Evolutionary conservation across 169 alveolate species (phyloP).

Genomic region (Eimeria necatrix): DNA sequence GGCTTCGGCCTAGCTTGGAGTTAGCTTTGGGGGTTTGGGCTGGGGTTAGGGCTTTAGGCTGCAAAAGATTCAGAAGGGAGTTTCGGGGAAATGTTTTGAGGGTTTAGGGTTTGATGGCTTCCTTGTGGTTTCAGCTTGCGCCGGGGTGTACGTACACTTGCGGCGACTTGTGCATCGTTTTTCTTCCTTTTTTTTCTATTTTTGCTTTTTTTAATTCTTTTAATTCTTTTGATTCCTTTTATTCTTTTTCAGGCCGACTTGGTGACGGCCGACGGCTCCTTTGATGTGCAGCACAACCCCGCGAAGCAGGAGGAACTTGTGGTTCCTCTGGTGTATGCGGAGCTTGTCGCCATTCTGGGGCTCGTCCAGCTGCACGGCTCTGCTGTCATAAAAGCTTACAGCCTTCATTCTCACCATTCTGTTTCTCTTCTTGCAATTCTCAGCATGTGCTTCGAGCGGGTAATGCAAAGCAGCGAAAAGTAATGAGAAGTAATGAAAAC

Average conservation of each 20-base stretch:
- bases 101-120: constrained; percentile 4
- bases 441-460: constrained; percentile 78
- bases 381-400: constrained; percentile 79
- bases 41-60: not conserved
- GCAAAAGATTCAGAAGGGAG: not conserved
- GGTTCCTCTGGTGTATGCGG: constrained; percentile 85
- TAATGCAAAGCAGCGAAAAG: not conserved
- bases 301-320: constrained; percentile 85
- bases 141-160: too few relatives aligned
- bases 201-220: not conserved
- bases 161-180: too few relatives aligned
- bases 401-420: constrained; percentile 76
- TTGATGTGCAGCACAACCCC: constrained; percentile 86
- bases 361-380: constrained; percentile 84
- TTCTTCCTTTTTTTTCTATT: too few relatives aligned
- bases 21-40: too few relatives aligned
- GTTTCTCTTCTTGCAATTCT: constrained; percentile 79
- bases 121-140: too few relatives aligned
- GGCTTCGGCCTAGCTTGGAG: too few relatives aligned
- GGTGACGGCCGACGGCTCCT: constrained; percentile 89
- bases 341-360: constrained; percentile 84
- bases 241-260: constrained; percentile 80
- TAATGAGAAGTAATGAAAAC: too few relatives aligned
- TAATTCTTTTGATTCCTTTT: not conserved
- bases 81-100: not conserved